Evolutionary conservation across 2,329 filamentous ascomycete genomes (phyloP), one percentile per base, ranked within the genome.

Genomic region (Knufia fluminis): DNA sequence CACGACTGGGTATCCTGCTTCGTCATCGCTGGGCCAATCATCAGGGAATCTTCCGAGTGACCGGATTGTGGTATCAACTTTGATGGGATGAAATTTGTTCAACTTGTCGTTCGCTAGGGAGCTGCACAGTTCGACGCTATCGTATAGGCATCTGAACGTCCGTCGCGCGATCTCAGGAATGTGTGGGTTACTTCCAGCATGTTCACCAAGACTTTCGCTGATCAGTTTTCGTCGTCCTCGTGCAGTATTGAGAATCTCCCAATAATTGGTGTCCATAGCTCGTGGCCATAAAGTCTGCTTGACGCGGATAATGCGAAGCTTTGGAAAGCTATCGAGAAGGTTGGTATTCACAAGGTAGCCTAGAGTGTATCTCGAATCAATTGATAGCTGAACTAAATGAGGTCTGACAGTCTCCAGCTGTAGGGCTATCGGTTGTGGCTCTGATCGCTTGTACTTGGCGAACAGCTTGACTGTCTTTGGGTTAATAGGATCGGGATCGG

Each of bases 211-310:
- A 17, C 45, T 48, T 28, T 48, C 33, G 19, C n/a, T 24, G 12
- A 48, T 10, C 9, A 48, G 6, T 23, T 14, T 22, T 31, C 19
- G 45, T n/a, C 45, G 17, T 31, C 22, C 16, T 10, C 20, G 12
- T 31, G 17, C 12, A 4, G 10, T 20, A 17, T 48, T 40, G 8
- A 48, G 45, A n/a, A 3, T 14, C 6, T 16, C 35, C 14, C 45
- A 10, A 19, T 28, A 48, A 20, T 16, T 28, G 12, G 19, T 31
- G 4, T 38, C n/a, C 16, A 28, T 35, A 12, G 3, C 45, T 14
- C 45, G 45, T 16, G 45, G 22, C 45, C 33, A 48, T n/a, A 48
- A 16, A 10, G n/a, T 20, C 12, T 48, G 45, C 22, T 39, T 40
- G 24, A 48, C 40, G 9, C 33, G 45, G 28, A 48, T 31, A 3